Evolutionary conservation across 331 rosid species (phyloP).

Genomic region (Prunus yedoensis): DNA sequence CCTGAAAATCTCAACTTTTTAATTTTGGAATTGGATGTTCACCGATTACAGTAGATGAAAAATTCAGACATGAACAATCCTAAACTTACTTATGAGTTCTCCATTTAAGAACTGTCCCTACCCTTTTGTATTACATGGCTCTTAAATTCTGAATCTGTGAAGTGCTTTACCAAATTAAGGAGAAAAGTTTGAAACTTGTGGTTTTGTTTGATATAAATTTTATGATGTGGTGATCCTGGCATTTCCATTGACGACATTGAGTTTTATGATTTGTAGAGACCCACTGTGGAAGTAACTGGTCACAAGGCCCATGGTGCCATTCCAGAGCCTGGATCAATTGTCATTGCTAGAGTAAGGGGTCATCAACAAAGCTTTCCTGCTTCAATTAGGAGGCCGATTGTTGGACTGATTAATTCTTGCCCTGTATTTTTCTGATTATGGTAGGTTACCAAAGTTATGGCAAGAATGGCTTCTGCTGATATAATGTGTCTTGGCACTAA

Average conservation of each 20-base stretch:
- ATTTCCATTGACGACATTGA: not conserved
- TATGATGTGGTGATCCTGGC: not conserved
- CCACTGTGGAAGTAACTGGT: constrained; percentile 78
- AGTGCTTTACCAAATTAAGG: not conserved
- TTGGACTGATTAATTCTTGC: not conserved
- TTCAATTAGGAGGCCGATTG: not conserved
- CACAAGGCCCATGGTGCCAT: constrained; percentile 90
- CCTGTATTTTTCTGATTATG: not conserved
- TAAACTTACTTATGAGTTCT: not conserved
- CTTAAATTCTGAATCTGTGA: not conserved
- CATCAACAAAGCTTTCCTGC: not conserved
- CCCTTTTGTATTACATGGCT: not conserved
- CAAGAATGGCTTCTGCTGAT: constrained; percentile 70
- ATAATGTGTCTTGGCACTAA: constrained; percentile 86
- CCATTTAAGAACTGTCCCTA: not conserved
- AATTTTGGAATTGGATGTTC: not conserved
- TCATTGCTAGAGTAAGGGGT: constrained; percentile 65
- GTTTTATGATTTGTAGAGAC: constrained; percentile 47
- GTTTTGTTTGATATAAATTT: not conserved
- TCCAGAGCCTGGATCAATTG: constrained; percentile 84
- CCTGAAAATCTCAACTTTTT: not conserved
- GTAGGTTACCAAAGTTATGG: constrained; percentile 82
- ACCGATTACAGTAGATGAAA: not conserved
- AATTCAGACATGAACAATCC: not conserved
- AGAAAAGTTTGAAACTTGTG: not conserved